Base-by-base conservation (phyloP, 2,329 filamentous ascomycete genomes). In the Davidsoniella virescens region DNA sequence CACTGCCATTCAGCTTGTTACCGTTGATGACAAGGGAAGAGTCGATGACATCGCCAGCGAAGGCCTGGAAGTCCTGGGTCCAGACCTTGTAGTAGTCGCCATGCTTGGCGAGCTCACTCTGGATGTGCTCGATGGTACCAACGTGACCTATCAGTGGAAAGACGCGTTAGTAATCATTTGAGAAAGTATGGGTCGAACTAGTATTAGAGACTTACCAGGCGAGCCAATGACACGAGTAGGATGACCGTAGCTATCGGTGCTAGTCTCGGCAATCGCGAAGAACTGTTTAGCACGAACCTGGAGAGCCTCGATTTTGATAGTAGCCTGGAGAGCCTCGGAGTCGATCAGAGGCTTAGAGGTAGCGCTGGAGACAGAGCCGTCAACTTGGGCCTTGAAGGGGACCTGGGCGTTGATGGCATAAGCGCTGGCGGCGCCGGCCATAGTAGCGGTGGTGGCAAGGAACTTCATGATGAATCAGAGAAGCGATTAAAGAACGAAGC, bases 211-310 rank as follows among this genome's bases (percentile, higher is more conserved):
- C 62, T 48, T 63, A 78, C 77, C 78, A 60, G 72, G 59, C 55
- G 78, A 82, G 26, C 81, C 80, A 55, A 85, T 84, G 18, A 84
- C 80, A 49, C 81, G 72, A 1, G 81, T 85, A 1, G 81, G 81
- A 57, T 80, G 80, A 54, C 74, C 73, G 59, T 78, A 82, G 55
- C 83, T 76, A 1, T 70, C 66, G 54, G 73, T 65, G 9, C 72
- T 70, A 48, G 71, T 65, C 61, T 79, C 67, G 0, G 81, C 80
- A 50, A 84, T 73, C 47, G 72, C 65, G 57, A 73, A 84, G 7
- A 86, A 71, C 39, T 75, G 62, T 57, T 79, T 67, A 4, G 81
- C 76, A 17, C 79, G 74, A 4, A 67, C 62, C 40, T 80, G 62
- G 5, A 86, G 72, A 20, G 71, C 75, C 16, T 73, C 64, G 39